Percentiles rank a stretch among this genome's conserved stretches.
Conservation (phyloP, 306 rosid species). For the Glycine latifolia region DNA sequence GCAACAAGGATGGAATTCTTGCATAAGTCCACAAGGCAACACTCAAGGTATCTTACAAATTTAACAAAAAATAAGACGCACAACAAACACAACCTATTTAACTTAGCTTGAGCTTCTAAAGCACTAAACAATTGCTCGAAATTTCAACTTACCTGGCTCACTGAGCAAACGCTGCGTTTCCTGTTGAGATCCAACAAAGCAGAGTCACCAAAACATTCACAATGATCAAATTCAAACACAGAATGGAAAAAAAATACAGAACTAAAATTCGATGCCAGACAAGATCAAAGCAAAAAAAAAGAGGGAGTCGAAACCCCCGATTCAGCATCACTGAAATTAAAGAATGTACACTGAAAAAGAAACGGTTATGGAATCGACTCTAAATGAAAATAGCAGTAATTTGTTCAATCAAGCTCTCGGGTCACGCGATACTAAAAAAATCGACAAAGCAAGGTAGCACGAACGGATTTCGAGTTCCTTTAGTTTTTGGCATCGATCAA, state of each 20-base stretch:
- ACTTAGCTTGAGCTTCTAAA: constrained; percentile 26
- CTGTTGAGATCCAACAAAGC: constrained; percentile 58
- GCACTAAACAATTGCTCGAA: not conserved
- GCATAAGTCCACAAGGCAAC: constrained; percentile 18
- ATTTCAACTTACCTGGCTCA: constrained; percentile 77
- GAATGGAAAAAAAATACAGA: constrained; percentile 21
- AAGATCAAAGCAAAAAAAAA: constrained; percentile 13
- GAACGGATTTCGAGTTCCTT: not conserved
- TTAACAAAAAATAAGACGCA: not conserved
- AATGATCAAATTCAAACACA: constrained; percentile 32
- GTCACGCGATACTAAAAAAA: not conserved
- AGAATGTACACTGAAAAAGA: not conserved
- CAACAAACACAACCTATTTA: constrained; percentile 1
- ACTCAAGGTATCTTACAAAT: not conserved
- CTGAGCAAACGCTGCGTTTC: constrained; percentile 99
- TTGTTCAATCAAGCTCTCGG: constrained; percentile 9
- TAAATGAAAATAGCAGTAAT: not conserved
- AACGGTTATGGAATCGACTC: not conserved
- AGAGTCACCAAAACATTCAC: constrained; percentile 15
- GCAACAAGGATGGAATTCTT: not conserved
- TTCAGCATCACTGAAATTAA: constrained; percentile 32
- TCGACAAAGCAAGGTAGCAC: not conserved
- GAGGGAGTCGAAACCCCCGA: not conserved
- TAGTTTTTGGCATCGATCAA: constrained; percentile 40
- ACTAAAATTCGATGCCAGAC: not conserved